phyloP scores from a whole-genome alignment of 805 yeast species.

The Candida dajiaensis region DNA sequence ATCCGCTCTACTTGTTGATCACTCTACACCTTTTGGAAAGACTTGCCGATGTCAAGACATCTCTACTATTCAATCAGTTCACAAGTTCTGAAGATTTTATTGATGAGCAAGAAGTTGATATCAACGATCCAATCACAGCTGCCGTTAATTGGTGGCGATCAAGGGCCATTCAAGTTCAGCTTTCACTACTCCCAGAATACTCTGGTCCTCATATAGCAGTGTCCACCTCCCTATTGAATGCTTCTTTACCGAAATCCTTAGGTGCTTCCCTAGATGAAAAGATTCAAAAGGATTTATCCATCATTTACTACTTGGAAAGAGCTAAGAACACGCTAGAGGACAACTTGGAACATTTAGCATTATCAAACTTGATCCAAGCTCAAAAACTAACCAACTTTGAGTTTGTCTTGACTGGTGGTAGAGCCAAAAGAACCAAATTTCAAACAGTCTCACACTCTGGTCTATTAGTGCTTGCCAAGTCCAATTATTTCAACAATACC shows the following conservation, averaged over 20 bases:
- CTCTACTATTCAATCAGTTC: slow-evolving; percentile 23
- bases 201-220: slow-evolving; percentile 39
- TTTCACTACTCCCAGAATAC: slow-evolving; percentile 58
- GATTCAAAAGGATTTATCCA: slow-evolving; percentile 33
- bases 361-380: slow-evolving; percentile 49
- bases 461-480: slow-evolving; percentile 69
- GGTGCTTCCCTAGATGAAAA: slow-evolving; percentile 25
- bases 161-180: slow-evolving; percentile 58
- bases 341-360: slow-evolving; percentile 55
- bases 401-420: slow-evolving; percentile 77
- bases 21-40: slow-evolving; percentile 40
- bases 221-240: slow-evolving; percentile 28
- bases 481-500: slow-evolving; percentile 21
- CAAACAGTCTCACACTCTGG: slow-evolving; percentile 70
- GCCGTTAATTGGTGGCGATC: slow-evolving; percentile 71
- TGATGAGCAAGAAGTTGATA: slow-evolving; percentile 7
- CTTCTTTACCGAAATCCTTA: slow-evolving; percentile 14
- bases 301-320: slow-evolving; percentile 55
- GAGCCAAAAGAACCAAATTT: slow-evolving; percentile 80
- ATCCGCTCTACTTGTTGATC: slow-evolving; percentile 40
- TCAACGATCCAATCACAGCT: slow-evolving; percentile 27
- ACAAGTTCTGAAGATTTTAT: slow-evolving; percentile 26
- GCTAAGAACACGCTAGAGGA: slow-evolving; percentile 61
- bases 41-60: slow-evolving; percentile 26
- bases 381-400: slow-evolving; percentile 53